Evolutionary conservation across 2,329 filamentous ascomycete species (phyloP), one percentile per base, ranked within the genome.

Genomic region (Venturiaceae sp.): DNA sequence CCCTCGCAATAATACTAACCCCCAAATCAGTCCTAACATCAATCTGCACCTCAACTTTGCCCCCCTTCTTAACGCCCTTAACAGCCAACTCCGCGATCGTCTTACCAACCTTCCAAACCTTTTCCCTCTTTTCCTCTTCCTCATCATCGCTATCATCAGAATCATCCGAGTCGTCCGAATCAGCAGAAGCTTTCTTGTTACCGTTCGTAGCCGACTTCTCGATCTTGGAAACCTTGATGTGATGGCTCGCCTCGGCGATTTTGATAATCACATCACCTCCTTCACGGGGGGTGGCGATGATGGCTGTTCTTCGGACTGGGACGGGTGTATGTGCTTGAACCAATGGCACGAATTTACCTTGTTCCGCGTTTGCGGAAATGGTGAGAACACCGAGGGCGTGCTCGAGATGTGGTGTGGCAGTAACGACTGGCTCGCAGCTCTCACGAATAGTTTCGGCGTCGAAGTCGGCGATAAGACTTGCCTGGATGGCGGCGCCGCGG

Each of bases 391-490:
- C 94, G 63, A 99, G 88, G 62, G 92, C 88, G 70, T 92, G 88
- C 66, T 84, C 80, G 63, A 95, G 85, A 77, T 99, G 94, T 66
- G 91, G 90, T 56, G 95, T 91, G 16, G 92, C 92, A 34, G 92
- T 96, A 63, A 99, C 91, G 70, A 91, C 90, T 56, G 94, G 87
- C 79, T 99, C 92, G 53, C 91, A 95, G 62, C 90, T 95, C 80
- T 96, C 92, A 71, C 95, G 89, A 66, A 99, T 95, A 70, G 97
- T 92, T 64, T 90, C 86, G 65, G 84, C 81, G 67, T 99, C 94
- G 74, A 95, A 99, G 74, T 96, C 92, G 73, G 92, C 86, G 72
- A 99, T 90, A 63, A 99, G 79, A 61, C 87, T 95, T 37, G 94
- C 94, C 77, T 99, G 94, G 66, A 99, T 90, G 33, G 94, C 92